Base-by-base conservation (phyloP, 1,284 basidiomycete genomes). In the Sporisorium scitamineum region DNA sequence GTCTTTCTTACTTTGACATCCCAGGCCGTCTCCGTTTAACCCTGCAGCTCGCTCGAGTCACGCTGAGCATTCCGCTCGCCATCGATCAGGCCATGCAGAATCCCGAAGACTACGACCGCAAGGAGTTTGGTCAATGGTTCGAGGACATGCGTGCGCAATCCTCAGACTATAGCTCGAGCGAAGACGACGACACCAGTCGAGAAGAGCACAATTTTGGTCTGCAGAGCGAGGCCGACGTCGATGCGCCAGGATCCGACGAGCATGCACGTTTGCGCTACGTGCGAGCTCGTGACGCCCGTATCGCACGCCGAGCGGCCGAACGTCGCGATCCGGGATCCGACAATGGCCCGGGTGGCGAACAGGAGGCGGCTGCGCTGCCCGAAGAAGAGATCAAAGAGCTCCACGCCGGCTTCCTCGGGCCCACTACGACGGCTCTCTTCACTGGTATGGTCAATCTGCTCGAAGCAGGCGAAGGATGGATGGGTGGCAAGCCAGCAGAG, bases 11-110 rank as follows among this genome's bases (percentile, higher is more conserved):
- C 81, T 90, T 94, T 76, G 91, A 94, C 84, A 87, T 94, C 67
- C 88, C 90, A 51, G 91, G 91, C n/a, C 90, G 93, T 14, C 90
- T 91, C 1, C 89, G 92, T 6, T 87, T 94, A 27, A 92, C 92
- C 16, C 89, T 94, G 34, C 91, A 92, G 75, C 88, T 94, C 54
- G 92, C 91, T 2, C 89, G 93, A n/a, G 91, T 93, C 78, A 92
- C 92, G 14, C 88, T 94, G 62, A 89, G 88, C 59, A 89, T 94
- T 9, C 93, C 93, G 3, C 89, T 94, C 72, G 91, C 89, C 0
- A 88, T 94, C 26, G 93, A 94, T 81, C 88, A 87, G 50, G 92
- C 92, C 0, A 88, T 94, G 74, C 76, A 83, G 52, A 81, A 72
- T 24, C 63, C 70, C 20, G 75, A 70, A 34, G 63, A 69, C 13